Base-by-base conservation (phyloP, 1,284 basidiomycete species). In the Sporisorium reilianum region DNA sequence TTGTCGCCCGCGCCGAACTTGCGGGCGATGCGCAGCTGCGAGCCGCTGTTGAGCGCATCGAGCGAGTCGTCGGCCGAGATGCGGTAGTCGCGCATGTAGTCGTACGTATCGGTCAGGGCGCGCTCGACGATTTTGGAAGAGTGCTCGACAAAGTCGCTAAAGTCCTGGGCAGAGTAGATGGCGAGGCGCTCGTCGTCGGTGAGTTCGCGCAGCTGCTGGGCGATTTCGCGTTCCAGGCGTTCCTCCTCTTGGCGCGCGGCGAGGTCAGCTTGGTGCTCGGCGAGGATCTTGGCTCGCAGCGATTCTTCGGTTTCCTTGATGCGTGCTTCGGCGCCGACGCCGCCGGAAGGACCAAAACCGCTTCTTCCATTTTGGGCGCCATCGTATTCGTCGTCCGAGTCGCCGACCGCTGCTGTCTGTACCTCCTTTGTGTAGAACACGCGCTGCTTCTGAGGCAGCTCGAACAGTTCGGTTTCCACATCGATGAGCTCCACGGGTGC, bases 41-140 rank as follows among this genome's bases (percentile, higher is more conserved):
- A 55, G 44, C 49, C 52, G 18, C 61, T 44, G 25, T 57, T 34
- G 45, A 23, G 49, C 22, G 38, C 20, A 6, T 34, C 78, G 92
- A 92, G 89, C 78, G 89, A 90, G 9, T 90, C 88, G 80, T 93
- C 91, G 57, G 75, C 87, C 32, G 91, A 91, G 55, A 95, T 89
- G 10, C 92, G 93, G 84, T 99, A 99, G 86, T 99, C 96, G 50
- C 92, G 91, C 76, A 95, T 93, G 81, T 97, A 97, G 85, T 99
- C 97, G 85, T 99, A 99, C 23, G 90, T 90, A 82, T 98, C 96
- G 80, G 93, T 96, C 68, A 99, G 86, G n/a, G 95, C 97, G 54
- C 97, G 89, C 84, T 98, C 94, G 10, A 97, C 90, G 51, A 99
- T 94, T 86, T 95, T 96, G 28, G 92, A 93, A n/a, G 93, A 94